A percentile compares a stretch with the other conserved stretches of the same genome.
phyloP scores from a whole-genome alignment of 441 rosid species.

The Brassica hybrid region DNA sequence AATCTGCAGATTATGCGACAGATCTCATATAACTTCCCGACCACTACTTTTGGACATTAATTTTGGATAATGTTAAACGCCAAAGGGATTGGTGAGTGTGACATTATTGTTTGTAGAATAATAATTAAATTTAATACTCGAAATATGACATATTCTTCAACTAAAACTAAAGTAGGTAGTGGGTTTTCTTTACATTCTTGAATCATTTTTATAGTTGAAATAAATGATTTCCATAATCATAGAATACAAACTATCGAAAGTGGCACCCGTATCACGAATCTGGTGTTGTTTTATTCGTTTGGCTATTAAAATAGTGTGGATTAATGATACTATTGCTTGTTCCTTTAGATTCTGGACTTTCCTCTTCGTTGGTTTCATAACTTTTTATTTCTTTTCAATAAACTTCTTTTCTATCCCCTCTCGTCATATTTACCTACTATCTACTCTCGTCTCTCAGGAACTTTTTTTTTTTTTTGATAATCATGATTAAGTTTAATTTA shows the following conservation, averaged over 20 bases:
- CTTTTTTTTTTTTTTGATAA: no score
- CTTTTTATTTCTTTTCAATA: not conserved
- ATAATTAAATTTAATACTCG: not conserved
- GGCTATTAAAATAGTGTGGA: not conserved
- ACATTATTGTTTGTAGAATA: not conserved
- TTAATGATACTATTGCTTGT: constrained; percentile 12
- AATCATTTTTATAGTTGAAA: constrained; percentile 29
- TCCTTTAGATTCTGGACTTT: not conserved
- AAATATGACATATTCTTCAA: constrained; percentile 27
- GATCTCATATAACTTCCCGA: constrained; percentile 34
- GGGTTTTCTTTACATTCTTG: constrained; percentile 25
- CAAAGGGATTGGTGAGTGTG: constrained; percentile 29
- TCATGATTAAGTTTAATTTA: no score
- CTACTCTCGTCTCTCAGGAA: no score
- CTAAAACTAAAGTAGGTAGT: constrained; percentile 28
- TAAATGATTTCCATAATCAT: constrained; percentile 23
- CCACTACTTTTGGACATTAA: constrained; percentile 35
- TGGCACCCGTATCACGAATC: constrained; percentile 38
- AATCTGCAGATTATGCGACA: constrained; percentile 10
- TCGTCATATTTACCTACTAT: not conserved
- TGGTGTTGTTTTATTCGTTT: constrained; percentile 23
- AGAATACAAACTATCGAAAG: constrained; percentile 12
- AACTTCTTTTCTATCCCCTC: not conserved
- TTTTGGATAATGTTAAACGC: constrained; percentile 20
- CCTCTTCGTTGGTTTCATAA: not conserved